These are phyloP conservation scores for Fusarium subtropicale DNA, from an alignment of 2,329 filamentous ascomycete species.

Conservation along the genomic window DNA sequence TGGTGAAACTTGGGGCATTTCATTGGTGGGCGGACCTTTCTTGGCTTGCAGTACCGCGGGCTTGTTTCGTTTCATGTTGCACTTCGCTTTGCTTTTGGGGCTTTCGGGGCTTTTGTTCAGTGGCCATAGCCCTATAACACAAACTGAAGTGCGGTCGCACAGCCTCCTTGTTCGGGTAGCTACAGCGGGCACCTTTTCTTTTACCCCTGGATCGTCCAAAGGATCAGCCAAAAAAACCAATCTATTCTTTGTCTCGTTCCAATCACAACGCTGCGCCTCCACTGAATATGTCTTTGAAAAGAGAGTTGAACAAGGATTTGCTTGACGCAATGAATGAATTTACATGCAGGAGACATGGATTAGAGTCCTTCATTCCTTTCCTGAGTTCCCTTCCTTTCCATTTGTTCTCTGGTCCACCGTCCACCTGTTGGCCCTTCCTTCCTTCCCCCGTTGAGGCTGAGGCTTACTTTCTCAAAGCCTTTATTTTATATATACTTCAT, in stretches of 20 bases:
- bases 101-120: constrained; percentile 1
- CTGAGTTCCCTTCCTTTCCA: neutral
- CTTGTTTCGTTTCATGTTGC: constrained; percentile 31
- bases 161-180: constrained; percentile 19
- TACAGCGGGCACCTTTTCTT: neutral
- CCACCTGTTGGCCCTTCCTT: constrained; percentile 8
- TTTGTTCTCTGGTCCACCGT: constrained; percentile 6
- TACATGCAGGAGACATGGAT: constrained; percentile 18
- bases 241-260: constrained; percentile 22
- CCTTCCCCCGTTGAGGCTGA: constrained; percentile 22
- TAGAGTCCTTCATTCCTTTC: constrained; percentile 1
- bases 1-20: constrained; percentile 20
- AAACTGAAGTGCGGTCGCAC: constrained; percentile 5
- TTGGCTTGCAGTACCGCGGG: constrained; percentile 2
- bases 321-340: neutral
- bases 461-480: constrained; percentile 17
- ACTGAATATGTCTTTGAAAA: neutral
- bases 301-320: constrained; percentile 16
- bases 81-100: neutral
- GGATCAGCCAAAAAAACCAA: constrained; percentile 8
- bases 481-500: constrained; percentile 12
- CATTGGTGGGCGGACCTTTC: neutral
- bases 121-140: constrained; percentile 20
- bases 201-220: constrained; percentile 19
- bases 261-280: constrained; percentile 35